Evolutionary conservation across 1,284 basidiomycete species (phyloP), one percentile per base, ranked within the genome.

Genomic region (Rhodotorula sp.): DNA sequence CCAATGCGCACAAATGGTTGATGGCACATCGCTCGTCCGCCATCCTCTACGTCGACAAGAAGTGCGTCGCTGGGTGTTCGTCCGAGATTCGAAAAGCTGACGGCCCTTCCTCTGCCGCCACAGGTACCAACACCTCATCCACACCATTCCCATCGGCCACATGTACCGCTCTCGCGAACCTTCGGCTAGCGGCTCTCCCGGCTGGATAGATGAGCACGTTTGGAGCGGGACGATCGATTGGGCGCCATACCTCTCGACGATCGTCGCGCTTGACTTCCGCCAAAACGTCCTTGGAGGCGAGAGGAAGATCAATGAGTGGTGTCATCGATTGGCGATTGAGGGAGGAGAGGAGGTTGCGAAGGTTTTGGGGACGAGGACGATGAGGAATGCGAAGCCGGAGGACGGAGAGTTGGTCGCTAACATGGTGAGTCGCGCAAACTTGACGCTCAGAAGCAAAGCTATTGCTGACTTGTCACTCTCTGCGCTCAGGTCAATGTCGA

Each of bases 1-100:
- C 69, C 30, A 78, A 78, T 62, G 69, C 59, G 50, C 77, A 78
- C 67, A 79, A 78, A 37, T 78, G 78, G 78, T 48, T 78, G 18
- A 73, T 75, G 15, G 77, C 76, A 11, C 77, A 79, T 26, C 68
- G 78, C 0, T 77, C 77, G 16, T 73, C 72, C 7, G 80, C 80
- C 2, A 69, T 79, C 22, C 72, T 81, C 40, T 80, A 81, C 68
- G 76, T 77, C 1, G 62, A 64, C 34, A 74, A 74, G 40, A 31
- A 53, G 68, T 68, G 13, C 24, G 61, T 62, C n/a, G 2, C 62
- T 6, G 37, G 28, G 22, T 28, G 8, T 18, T 53, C 28, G 37
- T 8, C 46, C 40, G 18, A 13, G 22, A 26, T 47, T n/a, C n/a
- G n/a, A n/a, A 44, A 44, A 22, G 9, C n/a, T 57, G 10, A 18